A percentile compares a stretch with the other conserved stretches of the same genome.
These are phyloP conservation scores for Verticillium alfalfae DNA, from an alignment of 2,329 filamentous ascomycete genomes.

Conservation along the genomic window DNA sequence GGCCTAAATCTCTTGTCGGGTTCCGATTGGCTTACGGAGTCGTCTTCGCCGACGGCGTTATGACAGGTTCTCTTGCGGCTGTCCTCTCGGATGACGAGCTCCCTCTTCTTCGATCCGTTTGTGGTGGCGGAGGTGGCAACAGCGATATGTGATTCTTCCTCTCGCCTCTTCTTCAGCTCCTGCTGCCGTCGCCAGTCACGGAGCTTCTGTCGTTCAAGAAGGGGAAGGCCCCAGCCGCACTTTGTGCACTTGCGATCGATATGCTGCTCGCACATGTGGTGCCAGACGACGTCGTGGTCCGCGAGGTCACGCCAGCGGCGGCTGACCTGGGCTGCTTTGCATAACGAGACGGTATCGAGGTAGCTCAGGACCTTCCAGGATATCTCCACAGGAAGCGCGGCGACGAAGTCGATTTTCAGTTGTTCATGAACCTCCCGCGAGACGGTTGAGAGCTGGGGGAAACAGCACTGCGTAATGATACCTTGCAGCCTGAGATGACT, in stretches of 20 bases:
- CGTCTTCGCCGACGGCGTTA: conserved; percentile 8
- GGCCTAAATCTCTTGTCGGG: conserved; percentile 51
- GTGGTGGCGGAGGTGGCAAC: conserved; percentile 13
- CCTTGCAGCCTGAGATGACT: conserved; percentile 59
- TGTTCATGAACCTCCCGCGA: conserved; percentile 87
- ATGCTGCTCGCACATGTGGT: conserved; percentile 77
- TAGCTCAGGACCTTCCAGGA: conserved; percentile 91
- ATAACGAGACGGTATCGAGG: conserved; percentile 88
- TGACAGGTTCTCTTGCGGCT: conserved; percentile 29
- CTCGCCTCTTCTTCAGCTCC: conserved; percentile 42
- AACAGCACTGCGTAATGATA: conserved; percentile 94
- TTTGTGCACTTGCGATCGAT: conserved; percentile 88
- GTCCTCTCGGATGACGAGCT: conserved; percentile 19
- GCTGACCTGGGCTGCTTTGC: conserved; percentile 93
- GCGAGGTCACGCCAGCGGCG: conserved; percentile 80
- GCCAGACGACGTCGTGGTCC: conserved; percentile 98
- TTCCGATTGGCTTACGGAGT: conserved; percentile 22
- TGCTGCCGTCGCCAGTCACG: conserved; percentile 84
- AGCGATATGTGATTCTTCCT: conserved; percentile 8
- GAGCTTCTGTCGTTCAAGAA: conserved; percentile 82
- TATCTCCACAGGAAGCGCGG: conserved; percentile 81
- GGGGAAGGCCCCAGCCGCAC: conserved; percentile 79
- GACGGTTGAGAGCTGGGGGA: conserved; percentile 90
- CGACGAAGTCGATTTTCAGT: conserved; percentile 94
- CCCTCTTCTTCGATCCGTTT: conserved; percentile 26